phyloP scores from a whole-genome alignment of 2,329 filamentous ascomycete species.

The Colletotrichum phormii region DNA sequence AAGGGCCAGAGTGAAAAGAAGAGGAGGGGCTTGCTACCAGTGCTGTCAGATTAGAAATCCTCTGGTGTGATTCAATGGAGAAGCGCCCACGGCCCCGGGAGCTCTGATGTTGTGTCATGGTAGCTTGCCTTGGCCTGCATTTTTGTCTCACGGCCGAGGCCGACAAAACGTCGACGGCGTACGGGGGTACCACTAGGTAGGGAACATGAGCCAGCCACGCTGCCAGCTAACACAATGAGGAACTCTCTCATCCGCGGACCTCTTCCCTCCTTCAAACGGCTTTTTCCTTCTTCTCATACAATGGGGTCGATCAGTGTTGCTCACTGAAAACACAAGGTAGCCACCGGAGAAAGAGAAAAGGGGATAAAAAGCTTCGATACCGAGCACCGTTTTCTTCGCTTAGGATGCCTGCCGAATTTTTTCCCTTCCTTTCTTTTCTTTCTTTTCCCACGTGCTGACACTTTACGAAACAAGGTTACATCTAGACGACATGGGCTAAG shows the following conservation, averaged over 20 bases:
- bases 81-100: slow-evolving; percentile 19
- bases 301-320: background rate
- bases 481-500: slow-evolving; percentile 22
- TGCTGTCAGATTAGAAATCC: slow-evolving; percentile 14
- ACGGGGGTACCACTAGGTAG: background rate
- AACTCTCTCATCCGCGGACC: background rate
- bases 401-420: background rate
- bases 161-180: background rate
- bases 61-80: slow-evolving; percentile 20
- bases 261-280: background rate
- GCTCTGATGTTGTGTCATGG: slow-evolving; percentile 19
- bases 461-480: slow-evolving; percentile 12
- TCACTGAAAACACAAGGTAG: background rate
- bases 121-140: slow-evolving; percentile 31
- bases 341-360: background rate
- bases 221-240: background rate
- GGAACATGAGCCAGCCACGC: background rate
- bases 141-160: slow-evolving; percentile 16
- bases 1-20: slow-evolving; percentile 3
- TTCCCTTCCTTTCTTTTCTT: background rate
- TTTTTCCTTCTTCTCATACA: background rate
- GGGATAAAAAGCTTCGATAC: background rate
- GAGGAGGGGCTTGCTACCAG: background rate
- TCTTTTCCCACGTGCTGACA: background rate
- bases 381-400: background rate